Percentiles rank a stretch among this genome's conserved stretches.
Evolutionary conservation across 495 filamentous ascomycete genomes (phyloP).

Genomic region (Talaromyces borbonicus): DNA sequence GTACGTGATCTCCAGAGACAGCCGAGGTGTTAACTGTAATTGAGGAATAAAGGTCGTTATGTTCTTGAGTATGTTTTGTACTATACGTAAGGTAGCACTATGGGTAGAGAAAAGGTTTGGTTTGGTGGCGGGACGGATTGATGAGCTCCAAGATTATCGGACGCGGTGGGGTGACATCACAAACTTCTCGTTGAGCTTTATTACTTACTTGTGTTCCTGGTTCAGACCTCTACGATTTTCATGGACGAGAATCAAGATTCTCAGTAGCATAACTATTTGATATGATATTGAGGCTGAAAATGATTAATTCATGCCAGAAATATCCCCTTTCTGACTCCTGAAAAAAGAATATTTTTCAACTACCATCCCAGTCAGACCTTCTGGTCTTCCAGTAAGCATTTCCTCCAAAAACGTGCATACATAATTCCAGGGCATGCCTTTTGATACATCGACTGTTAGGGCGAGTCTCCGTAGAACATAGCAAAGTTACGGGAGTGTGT

Average conservation of each 20-base stretch:
- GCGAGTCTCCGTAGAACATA: not conserved
- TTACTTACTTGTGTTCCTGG: not conserved
- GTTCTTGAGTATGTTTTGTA: too few species aligned
- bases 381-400: not conserved
- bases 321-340: not conserved
- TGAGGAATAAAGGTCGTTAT: too few species aligned
- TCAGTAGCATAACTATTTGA: not conserved
- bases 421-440: conserved; percentile 1
- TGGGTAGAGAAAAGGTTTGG: too few species aligned
- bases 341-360: not conserved
- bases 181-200: not conserved
- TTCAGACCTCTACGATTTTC: too few species aligned
- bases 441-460: conserved; percentile 1
- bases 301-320: conserved; percentile 2
- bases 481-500: not conserved
- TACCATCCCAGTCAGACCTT: not conserved
- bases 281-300: not conserved
- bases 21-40: too few species aligned
- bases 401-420: not conserved
- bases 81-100: too few species aligned
- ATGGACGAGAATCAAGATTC: too few species aligned
- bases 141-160: too few species aligned
- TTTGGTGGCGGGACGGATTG: too few species aligned
- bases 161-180: too few species aligned
- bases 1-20: too few species aligned